Percentiles rank a stretch among this genome's conserved stretches.
phyloP scores from a whole-genome alignment of 2,329 filamentous ascomycete genomes.

The Cladosporium phlei region DNA sequence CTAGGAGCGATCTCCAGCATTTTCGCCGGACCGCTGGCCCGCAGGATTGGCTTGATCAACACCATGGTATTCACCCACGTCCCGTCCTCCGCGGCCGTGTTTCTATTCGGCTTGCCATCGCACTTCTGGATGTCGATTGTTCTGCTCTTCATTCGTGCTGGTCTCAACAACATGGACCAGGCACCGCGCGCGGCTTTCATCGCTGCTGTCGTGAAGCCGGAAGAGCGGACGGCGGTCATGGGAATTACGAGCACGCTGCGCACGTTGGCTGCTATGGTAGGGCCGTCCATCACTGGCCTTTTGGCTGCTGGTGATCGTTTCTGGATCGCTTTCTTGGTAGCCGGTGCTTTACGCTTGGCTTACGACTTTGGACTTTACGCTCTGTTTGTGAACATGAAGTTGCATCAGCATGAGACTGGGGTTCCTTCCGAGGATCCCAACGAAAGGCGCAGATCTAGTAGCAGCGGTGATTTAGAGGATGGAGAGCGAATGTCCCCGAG shows the following conservation, averaged over 20 bases:
- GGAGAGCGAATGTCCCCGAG: neutral
- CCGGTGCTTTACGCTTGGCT: constrained; percentile 49
- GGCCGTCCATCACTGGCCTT: constrained; percentile 53
- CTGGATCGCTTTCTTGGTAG: constrained; percentile 59
- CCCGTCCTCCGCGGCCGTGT: constrained; percentile 57
- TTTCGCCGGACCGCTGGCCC: constrained; percentile 59
- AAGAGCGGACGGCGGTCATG: constrained; percentile 66
- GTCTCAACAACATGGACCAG: constrained; percentile 66
- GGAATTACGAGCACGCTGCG: constrained; percentile 60
- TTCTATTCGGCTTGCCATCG: constrained; percentile 55
- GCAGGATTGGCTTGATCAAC: constrained; percentile 55
- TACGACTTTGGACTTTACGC: constrained; percentile 58
- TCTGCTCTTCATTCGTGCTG: constrained; percentile 56
- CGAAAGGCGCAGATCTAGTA: neutral
- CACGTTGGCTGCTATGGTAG: constrained; percentile 53
- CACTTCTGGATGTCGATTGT: constrained; percentile 49
- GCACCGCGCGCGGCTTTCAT: constrained; percentile 63
- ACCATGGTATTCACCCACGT: constrained; percentile 60
- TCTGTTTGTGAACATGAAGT: constrained; percentile 55
- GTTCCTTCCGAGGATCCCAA: neutral
- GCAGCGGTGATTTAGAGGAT: neutral
- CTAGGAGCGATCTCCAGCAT: constrained; percentile 41
- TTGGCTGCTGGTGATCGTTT: constrained; percentile 51
- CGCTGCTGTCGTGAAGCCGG: constrained; percentile 59
- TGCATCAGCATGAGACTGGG: constrained; percentile 26